Evolutionary conservation across 371 early-diverging fungal genomes (phyloP), one percentile per base, ranked within the genome.

Genomic region (Aphelidium insulamus): DNA sequence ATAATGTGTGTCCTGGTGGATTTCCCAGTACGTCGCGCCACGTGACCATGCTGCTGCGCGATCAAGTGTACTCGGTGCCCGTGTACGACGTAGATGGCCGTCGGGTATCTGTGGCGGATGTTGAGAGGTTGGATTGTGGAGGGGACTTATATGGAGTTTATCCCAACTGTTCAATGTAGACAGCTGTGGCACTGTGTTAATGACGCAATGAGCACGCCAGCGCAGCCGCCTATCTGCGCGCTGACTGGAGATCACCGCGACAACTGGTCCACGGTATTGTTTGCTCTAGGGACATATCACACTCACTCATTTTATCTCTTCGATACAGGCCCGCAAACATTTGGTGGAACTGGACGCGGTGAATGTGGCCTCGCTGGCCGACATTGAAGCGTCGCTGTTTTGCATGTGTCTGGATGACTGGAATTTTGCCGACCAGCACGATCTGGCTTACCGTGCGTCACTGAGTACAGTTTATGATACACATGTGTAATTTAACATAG

Each of bases 201-300:
- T 0, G 24, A 33, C 10, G 34, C 21, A 6, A 18, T 11, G 30
- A 3, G 10, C n/a, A 26, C 26, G 26, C 20, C 30, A 11, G 30
- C 48, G 10, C 57, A 75, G 21, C 62, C 69, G 0, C 55, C 76
- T 1, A 48, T 88, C 3, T 56, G 80, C 4, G 39, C 82, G 9
- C 50, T 90, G 38, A 83, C 90, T 1, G 74, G 72, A 6, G 85
- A 73, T 28, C 65, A 85, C 30, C 73, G 92, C 15, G 85, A 86
- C 45, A 61, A 53, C 11, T 90, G 91, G 85, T 43, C 75, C 2
- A 41, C 55, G 28, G 57, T 37, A 55, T 34, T 38, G 11, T 8
- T 35, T 8, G 10, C 7, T 26, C 21, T 34, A 36, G 35, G 39
- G 16, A 3, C 24, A 19, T 12, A 11, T 22, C 6, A 11, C 34